Base-by-base conservation (phyloP, 2,329 filamentous ascomycete species). In the Raffaelea deltoideospora region DNA sequence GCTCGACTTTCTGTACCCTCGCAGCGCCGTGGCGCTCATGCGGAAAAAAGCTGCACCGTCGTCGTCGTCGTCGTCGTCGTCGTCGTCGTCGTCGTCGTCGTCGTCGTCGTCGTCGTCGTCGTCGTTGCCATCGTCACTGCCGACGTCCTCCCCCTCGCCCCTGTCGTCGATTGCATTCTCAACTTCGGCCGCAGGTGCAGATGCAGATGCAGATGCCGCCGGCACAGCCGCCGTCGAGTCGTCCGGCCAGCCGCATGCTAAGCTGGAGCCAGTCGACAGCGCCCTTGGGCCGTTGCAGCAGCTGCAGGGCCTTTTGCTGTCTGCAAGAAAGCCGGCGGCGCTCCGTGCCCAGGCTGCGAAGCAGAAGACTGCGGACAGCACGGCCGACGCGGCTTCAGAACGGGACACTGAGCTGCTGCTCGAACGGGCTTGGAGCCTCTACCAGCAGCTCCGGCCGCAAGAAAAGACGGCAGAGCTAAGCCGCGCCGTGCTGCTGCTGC, bases 1-100 rank as follows among this genome's bases (percentile, higher is more conserved):
- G 33, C 61, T 74, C 49, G 69, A 73, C 49, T 73, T 73, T 37
- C 51, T 73, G 9, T 72, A 72, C 36, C 69, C 69, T 5, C 59
- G 47, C 24, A 60, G 59, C 10, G 58, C 65, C 10, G 39, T 61
- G 11, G 52, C 58, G 13, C 52, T 66, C 5, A 45, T 68, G 41
- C 60, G 60, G 30, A 58, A 57, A 21, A 45, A 53, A 34, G 47
- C 29, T n/a, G 43, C 10, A 46, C 11, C 17, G 23, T 10, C 3
- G 17, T 17, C 28, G 5, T n/a, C 15, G 28, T n/a, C 8, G 8
- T 13, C 23, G 23, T 13, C 8, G 8, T 26, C 23, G 8, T 8
- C 8, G 13, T 26, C 13, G 8, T 8, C 23, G 8, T 13, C 28
- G 26, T 9, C 10, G n/a, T 9, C 26, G 26, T 9, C 26, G 26